Conservation (phyloP, 495 filamentous ascomycete species). For the Penicillium desertorum region DNA sequence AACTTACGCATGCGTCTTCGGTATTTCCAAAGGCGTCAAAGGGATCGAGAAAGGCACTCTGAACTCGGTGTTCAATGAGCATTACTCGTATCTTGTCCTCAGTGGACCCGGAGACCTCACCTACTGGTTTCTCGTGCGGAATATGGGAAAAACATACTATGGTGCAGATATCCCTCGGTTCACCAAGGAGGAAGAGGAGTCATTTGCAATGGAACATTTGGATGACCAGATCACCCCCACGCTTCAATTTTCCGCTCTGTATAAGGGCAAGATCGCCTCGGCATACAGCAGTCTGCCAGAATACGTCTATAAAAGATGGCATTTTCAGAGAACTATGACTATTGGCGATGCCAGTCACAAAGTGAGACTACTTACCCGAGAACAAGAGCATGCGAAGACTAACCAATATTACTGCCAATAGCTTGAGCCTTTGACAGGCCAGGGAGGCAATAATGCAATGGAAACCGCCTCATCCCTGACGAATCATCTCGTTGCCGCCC, state of each 20-base stretch:
- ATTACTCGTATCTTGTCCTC: conserved; percentile 25
- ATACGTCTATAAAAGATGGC: conserved; percentile 28
- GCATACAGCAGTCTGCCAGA: conserved; percentile 24
- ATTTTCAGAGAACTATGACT: conserved; percentile 24
- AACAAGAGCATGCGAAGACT: neutral
- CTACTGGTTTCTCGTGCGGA: conserved; percentile 26
- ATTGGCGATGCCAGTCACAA: conserved; percentile 33
- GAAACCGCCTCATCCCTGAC: conserved; percentile 41
- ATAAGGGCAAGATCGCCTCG: conserved; percentile 12
- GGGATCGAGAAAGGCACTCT: conserved; percentile 17
- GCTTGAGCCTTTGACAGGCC: conserved; percentile 24
- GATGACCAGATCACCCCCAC: conserved; percentile 33
- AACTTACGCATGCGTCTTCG: conserved; percentile 31
- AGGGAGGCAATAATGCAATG: conserved; percentile 42
- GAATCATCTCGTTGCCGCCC: conserved; percentile 25
- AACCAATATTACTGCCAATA: conserved; percentile 1
- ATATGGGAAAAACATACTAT: conserved; percentile 28
- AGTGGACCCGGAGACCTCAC: conserved; percentile 23
- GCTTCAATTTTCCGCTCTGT: conserved; percentile 21
- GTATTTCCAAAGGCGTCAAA: conserved; percentile 17
- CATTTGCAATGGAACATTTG: conserved; percentile 23
- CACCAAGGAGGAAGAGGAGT: conserved; percentile 29
- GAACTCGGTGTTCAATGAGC: conserved; percentile 19
- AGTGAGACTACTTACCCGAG: conserved; percentile 8
- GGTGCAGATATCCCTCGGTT: conserved; percentile 38